Percentiles rank a stretch among this genome's conserved stretches.
Evolutionary conservation across 176 grass and related monocot species (phyloP).

Genomic region (Elaeis guineensis): DNA sequence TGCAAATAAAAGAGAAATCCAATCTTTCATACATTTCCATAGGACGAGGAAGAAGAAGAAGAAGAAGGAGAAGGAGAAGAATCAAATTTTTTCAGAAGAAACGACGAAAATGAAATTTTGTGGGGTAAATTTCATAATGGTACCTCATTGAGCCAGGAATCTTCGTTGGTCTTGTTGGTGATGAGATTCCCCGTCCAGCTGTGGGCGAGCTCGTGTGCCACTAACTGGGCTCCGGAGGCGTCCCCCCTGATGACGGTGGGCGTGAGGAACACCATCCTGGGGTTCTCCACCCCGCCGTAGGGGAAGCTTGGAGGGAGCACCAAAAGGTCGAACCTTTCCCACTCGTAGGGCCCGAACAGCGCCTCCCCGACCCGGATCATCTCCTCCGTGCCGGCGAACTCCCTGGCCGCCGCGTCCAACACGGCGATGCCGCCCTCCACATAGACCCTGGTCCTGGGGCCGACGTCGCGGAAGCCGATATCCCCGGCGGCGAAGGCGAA

Average conservation of each 20-base stretch:
- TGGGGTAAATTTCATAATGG: no score
- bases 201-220: constrained; percentile 87
- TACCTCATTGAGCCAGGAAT: constrained; percentile 97
- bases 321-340: constrained; percentile 85
- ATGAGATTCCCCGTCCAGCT: constrained; percentile 95
- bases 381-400: constrained; percentile 81
- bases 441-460: constrained; percentile 68
- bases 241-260: constrained; percentile 72
- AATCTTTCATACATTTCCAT: no score
- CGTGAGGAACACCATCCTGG: constrained; percentile 87
- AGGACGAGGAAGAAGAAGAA: no score
- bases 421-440: constrained; percentile 47
- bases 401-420: constrained; percentile 60
- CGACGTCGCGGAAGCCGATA: constrained; percentile 60
- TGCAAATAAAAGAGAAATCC: no score
- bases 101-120: neutral
- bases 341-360: constrained; percentile 81
- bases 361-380: constrained; percentile 78
- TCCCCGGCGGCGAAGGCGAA: constrained; percentile 75
- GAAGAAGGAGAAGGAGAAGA: no score
- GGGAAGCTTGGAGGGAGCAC: constrained; percentile 88
- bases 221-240: constrained; percentile 49
- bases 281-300: constrained; percentile 86
- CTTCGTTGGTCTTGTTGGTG: constrained; percentile 92
- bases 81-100: neutral